Evolutionary conservation across 345 rosid genomes (phyloP), one percentile per base, ranked within the genome.

Genomic region (Euphorbia peplus): DNA sequence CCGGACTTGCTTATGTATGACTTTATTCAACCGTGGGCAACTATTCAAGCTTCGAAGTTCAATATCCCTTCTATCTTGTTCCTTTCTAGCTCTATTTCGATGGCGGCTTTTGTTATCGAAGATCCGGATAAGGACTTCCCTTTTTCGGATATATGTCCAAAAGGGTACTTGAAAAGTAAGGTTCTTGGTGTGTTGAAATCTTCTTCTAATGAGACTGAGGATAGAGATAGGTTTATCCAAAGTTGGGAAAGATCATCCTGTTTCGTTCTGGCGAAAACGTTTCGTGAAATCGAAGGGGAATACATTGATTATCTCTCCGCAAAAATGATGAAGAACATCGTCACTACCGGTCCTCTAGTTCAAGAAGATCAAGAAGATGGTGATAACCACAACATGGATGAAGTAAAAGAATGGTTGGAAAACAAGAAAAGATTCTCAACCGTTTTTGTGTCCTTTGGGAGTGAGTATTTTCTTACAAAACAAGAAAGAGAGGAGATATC

Each of bases 11-110:
- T 80, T 15, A 30, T 83, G 64, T 78, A 68, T 65, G 82, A 83
- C 55, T 61, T 71, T 19, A 46, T 83, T 11, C 79, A 72, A 2
- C 79, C 84, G 2, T 78, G 81, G 86, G 77, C 79, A 3, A 64
- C 72, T 3, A 35, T 28, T 11, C 63, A 64, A 0, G 78, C 82
- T 39, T 4, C 1, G 0, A 63, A 74, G 16, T 61, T 58, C 1
- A 63, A 75, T 44, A 74, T 80, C 26, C 67, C 67, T n/a, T 70
- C 79, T 2, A 54, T 71, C 11, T 1, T 60, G 41, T 80, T 70
- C 68, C 13, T 74, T 4, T 28, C 74, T 5, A 18, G 21, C 30
- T 57, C 71, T 16, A 73, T 78, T 1, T 58, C 73, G 0, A 48
- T 48, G 15, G 21, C 1, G 4, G 50, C 71, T 70, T 76, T 65